Percentiles rank a stretch among this genome's conserved stretches.
Evolutionary conservation across 2,329 filamentous ascomycete species (phyloP).

Genomic region (Apiospora koreana): DNA sequence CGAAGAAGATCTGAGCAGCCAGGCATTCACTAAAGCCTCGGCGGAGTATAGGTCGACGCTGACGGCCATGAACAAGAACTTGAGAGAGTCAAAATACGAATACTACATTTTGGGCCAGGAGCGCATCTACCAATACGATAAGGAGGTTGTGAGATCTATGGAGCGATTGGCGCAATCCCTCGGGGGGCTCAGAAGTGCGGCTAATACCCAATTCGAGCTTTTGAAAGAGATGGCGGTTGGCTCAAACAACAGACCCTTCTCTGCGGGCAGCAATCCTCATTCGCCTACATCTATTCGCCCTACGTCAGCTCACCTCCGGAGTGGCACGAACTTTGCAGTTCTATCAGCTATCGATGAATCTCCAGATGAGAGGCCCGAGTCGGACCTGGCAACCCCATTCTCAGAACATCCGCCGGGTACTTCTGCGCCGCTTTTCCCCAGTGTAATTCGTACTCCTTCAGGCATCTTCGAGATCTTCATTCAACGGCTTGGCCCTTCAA

Average conservation of each 20-base stretch:
- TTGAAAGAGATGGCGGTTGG: conserved; percentile 61
- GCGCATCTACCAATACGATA: conserved; percentile 75
- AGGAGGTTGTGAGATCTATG: conserved; percentile 78
- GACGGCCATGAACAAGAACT: conserved; percentile 70
- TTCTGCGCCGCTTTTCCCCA: conserved; percentile 19
- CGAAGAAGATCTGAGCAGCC: conserved; percentile 72
- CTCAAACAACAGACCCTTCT: conserved; percentile 29
- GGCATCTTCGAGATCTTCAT: conserved; percentile 96
- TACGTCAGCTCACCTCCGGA: conserved; percentile 33
- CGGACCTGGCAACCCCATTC: conserved; percentile 40
- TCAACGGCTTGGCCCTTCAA: conserved; percentile 82
- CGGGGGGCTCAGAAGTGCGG: conserved; percentile 86
- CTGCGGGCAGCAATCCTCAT: conserved; percentile 30
- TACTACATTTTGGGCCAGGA: conserved; percentile 83
- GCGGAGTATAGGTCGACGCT: conserved; percentile 68
- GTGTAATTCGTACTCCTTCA: conserved; percentile 59
- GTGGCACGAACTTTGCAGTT: conserved; percentile 40
- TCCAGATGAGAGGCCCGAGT: conserved; percentile 55
- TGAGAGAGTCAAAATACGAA: conserved; percentile 86
- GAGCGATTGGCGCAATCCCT: conserved; percentile 85
- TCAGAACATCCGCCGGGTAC: conserved; percentile 11
- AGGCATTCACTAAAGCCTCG: conserved; percentile 63
- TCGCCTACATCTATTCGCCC: conserved; percentile 32
- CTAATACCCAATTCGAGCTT: conserved; percentile 84
- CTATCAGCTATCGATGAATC: conserved; percentile 65